Base-by-base conservation (phyloP, 1,139 yeast species). In the Debaryomyces sp. region DNA sequence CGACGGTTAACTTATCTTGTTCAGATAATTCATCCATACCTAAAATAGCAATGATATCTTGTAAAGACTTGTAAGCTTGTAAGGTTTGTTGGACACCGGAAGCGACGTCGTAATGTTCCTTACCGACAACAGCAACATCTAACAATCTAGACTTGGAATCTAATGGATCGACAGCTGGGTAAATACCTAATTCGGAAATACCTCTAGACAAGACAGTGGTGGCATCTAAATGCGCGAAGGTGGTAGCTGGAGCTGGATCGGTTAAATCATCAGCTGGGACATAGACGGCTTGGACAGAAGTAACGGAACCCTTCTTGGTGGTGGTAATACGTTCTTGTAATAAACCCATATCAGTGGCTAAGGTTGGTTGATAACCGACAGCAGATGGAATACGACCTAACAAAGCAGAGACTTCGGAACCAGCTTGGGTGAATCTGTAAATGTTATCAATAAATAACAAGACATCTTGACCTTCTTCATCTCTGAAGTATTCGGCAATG, bases 401-500 rank as follows among this genome's bases (percentile, higher is more conserved):
- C 81, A 94, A 85, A 63, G 99, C 99, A 75, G 98, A 92, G 76
- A 94, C 99, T 84, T 94, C 99, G 62, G 99, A 94, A 90, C 99
- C 99, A 74, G 99, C 99, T 87, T 94, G 99, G 77, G 99, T 94
- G 86, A 94, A 94, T 85, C 99, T 92, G 96, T 94, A 94, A 89
- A 94, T 94, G 92, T 94, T 94, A 84, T 94, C 99, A 73, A 94
- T 89, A 85, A 94, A 94, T 75, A 94, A 87, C 87, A 94, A 85
- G 80, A 94, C 99, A 88, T 94, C 99, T 84, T 94, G 98, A 78
- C 99, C 99, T 82, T 94, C 99, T 80, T 89, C 99, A 78, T 94
- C 99, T 90, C 99, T 95, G 95, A 94, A 94, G 84, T 94, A 94
- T 84, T 94, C 99, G 69, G 99, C 99, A 78, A 94, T 91, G 79